Percentiles rank a stretch among this genome's conserved stretches.
These are phyloP conservation scores for Trichoderma parareesei DNA, from an alignment of 495 filamentous ascomycete species.

Conservation along the genomic window DNA sequence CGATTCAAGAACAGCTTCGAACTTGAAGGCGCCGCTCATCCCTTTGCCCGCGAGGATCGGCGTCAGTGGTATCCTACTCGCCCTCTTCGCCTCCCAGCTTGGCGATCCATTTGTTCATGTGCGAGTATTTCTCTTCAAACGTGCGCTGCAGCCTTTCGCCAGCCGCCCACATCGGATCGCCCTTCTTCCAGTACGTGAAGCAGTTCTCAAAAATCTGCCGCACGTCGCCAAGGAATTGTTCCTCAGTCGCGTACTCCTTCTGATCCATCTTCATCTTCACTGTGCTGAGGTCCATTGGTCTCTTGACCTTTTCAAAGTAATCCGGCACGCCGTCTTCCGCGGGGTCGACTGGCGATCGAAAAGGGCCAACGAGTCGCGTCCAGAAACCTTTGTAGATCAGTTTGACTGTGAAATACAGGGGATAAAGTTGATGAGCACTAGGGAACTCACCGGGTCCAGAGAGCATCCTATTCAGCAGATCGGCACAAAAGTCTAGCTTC, in stretches of 20 bases:
- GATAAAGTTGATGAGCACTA: neutral
- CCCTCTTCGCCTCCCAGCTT: slow-evolving; percentile 39
- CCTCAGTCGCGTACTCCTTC: slow-evolving; percentile 31
- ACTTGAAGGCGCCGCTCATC: neutral
- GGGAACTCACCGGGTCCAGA: slow-evolving; percentile 39
- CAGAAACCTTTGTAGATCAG: slow-evolving; percentile 36
- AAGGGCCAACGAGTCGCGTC: slow-evolving; percentile 49
- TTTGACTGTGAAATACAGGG: neutral
- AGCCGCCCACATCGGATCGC: slow-evolving; percentile 35
- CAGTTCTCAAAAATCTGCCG: slow-evolving; percentile 44
- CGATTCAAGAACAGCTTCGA: neutral
- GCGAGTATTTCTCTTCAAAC: slow-evolving; percentile 41
- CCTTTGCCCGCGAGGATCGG: neutral
- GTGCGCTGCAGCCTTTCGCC: slow-evolving; percentile 41
- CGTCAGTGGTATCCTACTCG: slow-evolving; percentile 13
- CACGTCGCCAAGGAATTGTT: slow-evolving; percentile 38
- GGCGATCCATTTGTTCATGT: slow-evolving; percentile 42
- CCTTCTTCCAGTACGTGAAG: slow-evolving; percentile 36
- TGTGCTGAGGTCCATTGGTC: slow-evolving; percentile 42
- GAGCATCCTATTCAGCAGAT: slow-evolving; percentile 45
- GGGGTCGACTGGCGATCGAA: slow-evolving; percentile 39
- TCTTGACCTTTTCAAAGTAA: slow-evolving; percentile 38
- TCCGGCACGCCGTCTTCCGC: slow-evolving; percentile 37
- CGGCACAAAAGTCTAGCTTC: slow-evolving; percentile 44
- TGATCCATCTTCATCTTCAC: slow-evolving; percentile 43